phyloP scores from a whole-genome alignment of 805 yeast genomes.

The Millerago galiae region DNA sequence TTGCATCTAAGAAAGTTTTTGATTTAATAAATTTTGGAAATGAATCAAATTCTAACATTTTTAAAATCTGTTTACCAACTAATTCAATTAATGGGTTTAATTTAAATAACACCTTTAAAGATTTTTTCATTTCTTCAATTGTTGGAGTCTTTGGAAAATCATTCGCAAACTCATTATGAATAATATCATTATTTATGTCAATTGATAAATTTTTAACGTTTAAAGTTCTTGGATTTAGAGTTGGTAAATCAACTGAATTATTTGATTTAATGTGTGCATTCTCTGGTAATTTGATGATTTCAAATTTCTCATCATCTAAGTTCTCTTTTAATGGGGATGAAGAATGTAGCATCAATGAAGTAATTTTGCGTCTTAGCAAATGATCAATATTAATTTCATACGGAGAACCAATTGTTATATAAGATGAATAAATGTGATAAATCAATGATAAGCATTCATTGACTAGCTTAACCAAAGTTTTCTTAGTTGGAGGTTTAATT shows the following conservation, averaged over 20 bases:
- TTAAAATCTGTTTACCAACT: slow-evolving; percentile 43
- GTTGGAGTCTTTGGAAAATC: slow-evolving; percentile 26
- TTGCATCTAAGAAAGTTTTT: slow-evolving; percentile 29
- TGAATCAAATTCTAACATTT: slow-evolving; percentile 67
- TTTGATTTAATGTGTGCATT: not conserved
- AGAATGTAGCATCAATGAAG: slow-evolving; percentile 33
- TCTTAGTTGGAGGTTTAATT: slow-evolving; percentile 10
- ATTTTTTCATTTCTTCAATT: slow-evolving; percentile 25
- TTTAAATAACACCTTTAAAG: slow-evolving; percentile 30
- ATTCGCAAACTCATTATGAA: not conserved
- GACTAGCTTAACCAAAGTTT: slow-evolving; percentile 35
- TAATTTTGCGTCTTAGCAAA: slow-evolving; percentile 37
- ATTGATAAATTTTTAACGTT: slow-evolving; percentile 18
- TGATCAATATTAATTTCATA: slow-evolving; percentile 66
- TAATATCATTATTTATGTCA: slow-evolving; percentile 15
- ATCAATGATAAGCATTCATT: slow-evolving; percentile 55
- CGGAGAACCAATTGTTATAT: slow-evolving; percentile 60
- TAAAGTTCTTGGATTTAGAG: slow-evolving; percentile 4
- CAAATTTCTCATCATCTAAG: slow-evolving; percentile 4
- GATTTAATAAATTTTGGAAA: slow-evolving; percentile 59
- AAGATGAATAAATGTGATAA: slow-evolving; percentile 59
- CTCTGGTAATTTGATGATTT: not conserved
- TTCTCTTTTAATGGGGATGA: slow-evolving; percentile 26
- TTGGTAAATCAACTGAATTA: no score
- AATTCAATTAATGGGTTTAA: slow-evolving; percentile 40